Evolutionary conservation across 306 rosid genomes (phyloP).

Genomic region (Dalbergia cochinchinensis): DNA sequence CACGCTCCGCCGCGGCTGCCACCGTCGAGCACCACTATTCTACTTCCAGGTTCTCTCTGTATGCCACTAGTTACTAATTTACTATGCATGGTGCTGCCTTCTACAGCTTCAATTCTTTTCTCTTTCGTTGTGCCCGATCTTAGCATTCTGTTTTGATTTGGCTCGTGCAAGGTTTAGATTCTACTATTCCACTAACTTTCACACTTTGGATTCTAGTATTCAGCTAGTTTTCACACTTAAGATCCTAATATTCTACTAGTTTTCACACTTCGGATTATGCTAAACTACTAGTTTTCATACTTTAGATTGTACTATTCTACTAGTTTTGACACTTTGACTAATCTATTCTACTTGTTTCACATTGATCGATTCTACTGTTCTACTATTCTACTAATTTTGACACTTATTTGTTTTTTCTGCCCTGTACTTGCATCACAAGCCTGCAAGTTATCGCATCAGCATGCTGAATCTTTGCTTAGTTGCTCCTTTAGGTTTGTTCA

Average conservation of each 20-base stretch:
- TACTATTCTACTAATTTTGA: no score
- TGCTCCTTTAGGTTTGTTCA: slow-evolving; percentile 27
- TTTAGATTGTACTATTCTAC: no score
- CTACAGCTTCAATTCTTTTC: slow-evolving; percentile 13
- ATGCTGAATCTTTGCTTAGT: not conserved
- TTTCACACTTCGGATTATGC: no score
- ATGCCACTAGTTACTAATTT: not conserved
- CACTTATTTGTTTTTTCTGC: not conserved
- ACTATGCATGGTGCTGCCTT: not conserved
- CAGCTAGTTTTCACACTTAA: no score
- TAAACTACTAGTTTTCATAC: no score
- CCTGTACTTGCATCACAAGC: not conserved
- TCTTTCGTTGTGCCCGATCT: not conserved
- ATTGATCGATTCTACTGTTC: no score
- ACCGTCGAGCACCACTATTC: slow-evolving; percentile 13
- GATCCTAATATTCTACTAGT: no score
- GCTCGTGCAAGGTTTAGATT: not conserved
- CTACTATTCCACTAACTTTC: not conserved
- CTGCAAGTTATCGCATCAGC: not conserved
- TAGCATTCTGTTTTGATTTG: not conserved
- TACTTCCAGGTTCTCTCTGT: slow-evolving; percentile 34
- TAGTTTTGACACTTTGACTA: no score
- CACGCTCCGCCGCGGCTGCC: not conserved
- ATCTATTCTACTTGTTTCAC: no score
- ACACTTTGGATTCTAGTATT: not conserved